Evolutionary conservation across 1,139 yeast species (phyloP), one percentile per base, ranked within the genome.

Genomic region (Pichia sp.): DNA sequence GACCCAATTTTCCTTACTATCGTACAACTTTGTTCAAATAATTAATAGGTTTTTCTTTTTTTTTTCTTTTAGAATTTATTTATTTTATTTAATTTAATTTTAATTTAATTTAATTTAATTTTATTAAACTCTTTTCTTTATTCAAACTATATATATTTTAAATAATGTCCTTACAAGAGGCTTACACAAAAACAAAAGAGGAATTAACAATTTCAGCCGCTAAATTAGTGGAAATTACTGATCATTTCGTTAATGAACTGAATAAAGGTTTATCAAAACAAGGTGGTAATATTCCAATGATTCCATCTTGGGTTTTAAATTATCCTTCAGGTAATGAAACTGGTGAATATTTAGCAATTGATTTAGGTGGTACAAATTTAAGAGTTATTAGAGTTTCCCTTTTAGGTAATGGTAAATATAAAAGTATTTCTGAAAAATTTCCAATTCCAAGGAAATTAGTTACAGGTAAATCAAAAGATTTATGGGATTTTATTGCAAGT

Each of bases 221-320:
- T 30, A 79, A 74, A 53, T 76, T 92, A 64, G 72, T 76, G 60
- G 69, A 74, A 51, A 80, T 90, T 65, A 80, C 87, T 47, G 75
- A 76, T 45, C 95, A 84, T 63, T 83, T 83, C 62, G 75, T 79
- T 41, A 49, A 62, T 25, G 97, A 92, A 71, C 79, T 92, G 62
- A 79, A 82, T 53, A 86, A 85, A 68, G 95, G 95, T 47, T 75
- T 86, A 56, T 75, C 88, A 51, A 79, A 79, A 65, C 61, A 71
- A 46, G 94, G 94, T 44, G 92, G 94, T 51, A 84, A 83, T 67
- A 86, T 87, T 63, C 97, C 97, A 52, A 92, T 90, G 98, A 88
- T 85, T 63, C 95, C 95, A 41, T 87, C 95, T 68, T 90, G 97
- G 97, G 97, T 90, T 48, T 74, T 88, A 78, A 95, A 86, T 62